Evolutionary conservation across 306 rosid genomes (phyloP).

Genomic region (Malus asiatica): DNA sequence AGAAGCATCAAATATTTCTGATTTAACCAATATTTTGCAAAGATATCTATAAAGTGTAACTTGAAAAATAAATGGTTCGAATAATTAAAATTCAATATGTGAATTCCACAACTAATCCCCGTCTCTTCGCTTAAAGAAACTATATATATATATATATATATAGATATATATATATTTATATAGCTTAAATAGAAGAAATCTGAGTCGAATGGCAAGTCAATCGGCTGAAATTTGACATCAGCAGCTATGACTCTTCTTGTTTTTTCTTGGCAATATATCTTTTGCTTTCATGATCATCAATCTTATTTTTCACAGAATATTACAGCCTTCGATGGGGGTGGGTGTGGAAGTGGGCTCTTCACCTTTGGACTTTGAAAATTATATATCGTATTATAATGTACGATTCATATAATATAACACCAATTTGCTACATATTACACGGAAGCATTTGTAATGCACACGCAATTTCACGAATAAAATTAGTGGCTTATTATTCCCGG

Average conservation of each 20-base stretch:
- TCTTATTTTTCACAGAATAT: not conserved
- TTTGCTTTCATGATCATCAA: not conserved
- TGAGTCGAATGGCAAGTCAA: not conserved
- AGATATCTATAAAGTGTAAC: too few relatives aligned
- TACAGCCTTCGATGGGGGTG: not conserved
- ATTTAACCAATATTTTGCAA: too few relatives aligned
- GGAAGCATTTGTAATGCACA: not conserved
- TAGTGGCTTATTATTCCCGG: not conserved
- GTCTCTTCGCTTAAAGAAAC: too few relatives aligned
- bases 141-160: too few relatives aligned
- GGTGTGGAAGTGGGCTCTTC: conserved; percentile 13
- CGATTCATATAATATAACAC: not conserved
- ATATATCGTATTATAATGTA: not conserved
- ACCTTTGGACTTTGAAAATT: not conserved
- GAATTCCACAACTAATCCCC: too few relatives aligned
- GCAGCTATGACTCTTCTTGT: not conserved
- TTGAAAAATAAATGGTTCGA: too few relatives aligned
- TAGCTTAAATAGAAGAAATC: not conserved
- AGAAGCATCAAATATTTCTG: too few relatives aligned
- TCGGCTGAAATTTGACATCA: not conserved
- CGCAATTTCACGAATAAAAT: not conserved
- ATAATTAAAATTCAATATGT: too few relatives aligned
- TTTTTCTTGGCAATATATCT: not conserved
- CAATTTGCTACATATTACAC: not conserved
- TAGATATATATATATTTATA: too few relatives aligned